phyloP scores from a whole-genome alignment of 192 early-diverging fungal genomes.

The Mortierella alpina region DNA sequence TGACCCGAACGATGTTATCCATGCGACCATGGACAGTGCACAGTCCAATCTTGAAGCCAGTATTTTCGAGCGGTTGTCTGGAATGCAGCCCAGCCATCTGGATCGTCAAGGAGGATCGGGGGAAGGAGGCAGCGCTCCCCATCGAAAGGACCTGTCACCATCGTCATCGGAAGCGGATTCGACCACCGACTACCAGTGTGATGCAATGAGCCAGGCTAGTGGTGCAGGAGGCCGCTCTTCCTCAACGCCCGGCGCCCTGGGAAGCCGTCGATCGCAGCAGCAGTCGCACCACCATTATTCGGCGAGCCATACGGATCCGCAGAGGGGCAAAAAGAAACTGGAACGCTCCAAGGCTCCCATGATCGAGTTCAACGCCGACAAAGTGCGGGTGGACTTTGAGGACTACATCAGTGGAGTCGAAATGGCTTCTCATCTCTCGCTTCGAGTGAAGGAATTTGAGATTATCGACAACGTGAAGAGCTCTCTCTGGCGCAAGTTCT shows the following conservation, averaged over 20 bases:
- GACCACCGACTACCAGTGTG: constrained; percentile 35
- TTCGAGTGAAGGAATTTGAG: constrained; percentile 73
- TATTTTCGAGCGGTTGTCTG: constrained; percentile 44
- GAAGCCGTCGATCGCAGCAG: constrained; percentile 6
- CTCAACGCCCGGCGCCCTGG: constrained; percentile 13
- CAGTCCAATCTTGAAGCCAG: constrained; percentile 51
- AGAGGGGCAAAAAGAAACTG: constrained; percentile 48
- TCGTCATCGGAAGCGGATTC: constrained; percentile 44
- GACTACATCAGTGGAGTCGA: constrained; percentile 57
- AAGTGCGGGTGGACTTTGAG: constrained; percentile 66
- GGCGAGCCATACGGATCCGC: constrained; percentile 13
- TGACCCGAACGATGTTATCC: constrained; percentile 40
- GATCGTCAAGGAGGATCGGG: constrained; percentile 10
- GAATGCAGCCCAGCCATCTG: constrained; percentile 24
- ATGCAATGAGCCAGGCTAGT: constrained; percentile 34
- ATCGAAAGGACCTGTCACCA: constrained; percentile 19
- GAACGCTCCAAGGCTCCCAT: constrained; percentile 58
- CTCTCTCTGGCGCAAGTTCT: constrained; percentile 82
- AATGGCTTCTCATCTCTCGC: constrained; percentile 59
- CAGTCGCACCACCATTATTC: constrained; percentile 24
- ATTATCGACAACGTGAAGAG: constrained; percentile 82
- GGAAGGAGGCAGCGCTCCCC: neutral
- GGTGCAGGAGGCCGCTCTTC: constrained; percentile 22
- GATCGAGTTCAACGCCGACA: constrained; percentile 66
- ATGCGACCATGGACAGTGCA: constrained; percentile 29